These are phyloP conservation scores for Rosa lucieae DNA, from an alignment of 306 rosid species.

Conservation along the genomic window DNA sequence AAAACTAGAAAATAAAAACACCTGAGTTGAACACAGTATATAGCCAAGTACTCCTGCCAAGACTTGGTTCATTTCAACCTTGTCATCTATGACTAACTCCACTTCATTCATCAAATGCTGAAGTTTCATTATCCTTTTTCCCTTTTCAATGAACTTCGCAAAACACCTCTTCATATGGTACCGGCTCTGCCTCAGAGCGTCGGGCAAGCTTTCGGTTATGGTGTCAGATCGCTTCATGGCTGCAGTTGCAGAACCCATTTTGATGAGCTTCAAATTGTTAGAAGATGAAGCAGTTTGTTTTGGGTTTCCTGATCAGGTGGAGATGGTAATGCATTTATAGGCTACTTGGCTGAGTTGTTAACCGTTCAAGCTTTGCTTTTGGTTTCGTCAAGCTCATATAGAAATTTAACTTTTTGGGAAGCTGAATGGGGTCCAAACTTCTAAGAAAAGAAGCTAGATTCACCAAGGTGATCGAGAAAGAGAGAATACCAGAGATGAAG, in stretches of 20 bases:
- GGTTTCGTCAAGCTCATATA: constrained; percentile 18
- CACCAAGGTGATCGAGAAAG: not conserved
- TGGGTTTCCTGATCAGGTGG: constrained; percentile 1
- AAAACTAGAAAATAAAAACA: constrained; percentile 14
- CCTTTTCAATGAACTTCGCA: constrained; percentile 70
- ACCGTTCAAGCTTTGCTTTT: constrained; percentile 18
- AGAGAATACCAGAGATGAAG: not conserved
- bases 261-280: constrained; percentile 6
- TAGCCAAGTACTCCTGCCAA: constrained; percentile 72
- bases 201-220: constrained; percentile 62
- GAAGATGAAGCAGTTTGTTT: constrained; percentile 9
- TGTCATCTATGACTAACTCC: constrained; percentile 62
- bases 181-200: constrained; percentile 73
- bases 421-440: constrained; percentile 9
- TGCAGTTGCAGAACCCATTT: constrained; percentile 45
- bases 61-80: constrained; percentile 50
- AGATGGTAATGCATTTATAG: constrained; percentile 29
- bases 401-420: constrained; percentile 7
- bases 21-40: constrained; percentile 72
- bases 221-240: constrained; percentile 48
- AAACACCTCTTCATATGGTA: constrained; percentile 82
- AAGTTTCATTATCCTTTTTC: constrained; percentile 66
- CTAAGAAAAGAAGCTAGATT: constrained; percentile 28
- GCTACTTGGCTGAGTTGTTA: not conserved
- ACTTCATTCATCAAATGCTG: constrained; percentile 73